Percentiles rank a stretch among this genome's conserved stretches.
Conservation (phyloP, 768 basidiomycete genomes). For the Boletus pseudo-olivaceus region DNA sequence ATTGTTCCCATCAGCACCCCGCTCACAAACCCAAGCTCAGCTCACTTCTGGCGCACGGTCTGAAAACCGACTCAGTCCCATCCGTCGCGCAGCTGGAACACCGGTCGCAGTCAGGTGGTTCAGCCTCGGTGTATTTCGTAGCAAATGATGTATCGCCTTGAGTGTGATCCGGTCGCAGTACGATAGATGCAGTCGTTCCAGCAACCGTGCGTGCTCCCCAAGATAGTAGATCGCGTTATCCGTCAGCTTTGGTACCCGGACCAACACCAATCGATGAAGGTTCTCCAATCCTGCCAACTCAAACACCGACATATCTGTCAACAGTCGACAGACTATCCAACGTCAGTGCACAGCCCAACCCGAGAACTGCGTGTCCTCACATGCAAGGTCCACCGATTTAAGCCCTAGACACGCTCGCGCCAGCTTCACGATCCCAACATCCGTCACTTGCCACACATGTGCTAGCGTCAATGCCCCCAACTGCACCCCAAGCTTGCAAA, state of each 20-base stretch:
- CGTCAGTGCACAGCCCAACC: slow-evolving; percentile 12
- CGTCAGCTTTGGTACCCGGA: slow-evolving; percentile 78
- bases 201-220: slow-evolving; percentile 61
- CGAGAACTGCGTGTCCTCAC: slow-evolving; percentile 44
- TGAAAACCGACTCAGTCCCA: slow-evolving; percentile 74
- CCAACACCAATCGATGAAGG: slow-evolving; percentile 74
- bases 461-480: slow-evolving; percentile 79
- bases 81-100: slow-evolving; percentile 65
- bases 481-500: slow-evolving; percentile 69
- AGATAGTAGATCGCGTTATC: slow-evolving; percentile 79
- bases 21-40: not conserved
- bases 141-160: slow-evolving; percentile 66
- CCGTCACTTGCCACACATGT: slow-evolving; percentile 78
- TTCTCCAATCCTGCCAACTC: slow-evolving; percentile 70
- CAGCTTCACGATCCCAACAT: slow-evolving; percentile 63
- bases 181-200: slow-evolving; percentile 83
- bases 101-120: slow-evolving; percentile 80
- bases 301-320: slow-evolving; percentile 83
- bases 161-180: slow-evolving; percentile 83
- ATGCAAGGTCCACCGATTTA: slow-evolving; percentile 81
- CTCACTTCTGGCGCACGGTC: slow-evolving; percentile 63
- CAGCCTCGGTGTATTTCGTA: slow-evolving; percentile 56
- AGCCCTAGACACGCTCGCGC: slow-evolving; percentile 70
- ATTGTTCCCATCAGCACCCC: slow-evolving; percentile 1
- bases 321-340: slow-evolving; percentile 65